Conservation (phyloP, 2,329 filamentous ascomycete genomes). For the Cladorrhinum sp. region DNA sequence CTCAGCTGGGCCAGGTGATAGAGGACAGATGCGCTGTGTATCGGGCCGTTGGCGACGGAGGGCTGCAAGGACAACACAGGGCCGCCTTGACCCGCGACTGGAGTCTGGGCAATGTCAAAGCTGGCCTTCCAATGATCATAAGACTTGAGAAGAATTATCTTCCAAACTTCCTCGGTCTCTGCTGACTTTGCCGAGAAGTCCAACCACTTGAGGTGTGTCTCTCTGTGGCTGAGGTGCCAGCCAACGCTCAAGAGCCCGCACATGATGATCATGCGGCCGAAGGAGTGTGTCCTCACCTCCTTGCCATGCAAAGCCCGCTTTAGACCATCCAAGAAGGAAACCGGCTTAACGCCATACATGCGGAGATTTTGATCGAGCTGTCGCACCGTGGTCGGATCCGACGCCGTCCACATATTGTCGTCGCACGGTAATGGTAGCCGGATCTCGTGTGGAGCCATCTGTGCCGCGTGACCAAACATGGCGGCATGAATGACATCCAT, state of each 20-base stretch:
- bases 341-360: slow-evolving; percentile 73
- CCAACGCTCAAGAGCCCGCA: slow-evolving; percentile 84
- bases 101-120: slow-evolving; percentile 67
- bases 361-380: slow-evolving; percentile 72
- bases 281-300: slow-evolving; percentile 78
- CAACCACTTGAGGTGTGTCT: slow-evolving; percentile 78
- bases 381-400: slow-evolving; percentile 71
- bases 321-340: slow-evolving; percentile 78
- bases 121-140: slow-evolving; percentile 87
- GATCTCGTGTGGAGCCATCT: slow-evolving; percentile 90
- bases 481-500: slow-evolving; percentile 86
- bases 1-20: slow-evolving; percentile 88
- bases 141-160: slow-evolving; percentile 68
- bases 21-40: slow-evolving; percentile 75
- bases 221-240: slow-evolving; percentile 86
- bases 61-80: slow-evolving; percentile 43
- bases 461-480: slow-evolving; percentile 87
- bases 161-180: slow-evolving; percentile 70
- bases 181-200: slow-evolving; percentile 61
- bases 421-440: slow-evolving; percentile 82
- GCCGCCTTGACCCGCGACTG: slow-evolving; percentile 32
- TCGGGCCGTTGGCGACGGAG: slow-evolving; percentile 57
- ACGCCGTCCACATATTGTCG: slow-evolving; percentile 80
- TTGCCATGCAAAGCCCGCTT: slow-evolving; percentile 81
- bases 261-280: slow-evolving; percentile 88